Evolutionary conservation across 257 asterid species (phyloP).

Genomic region (Cruciata laevipes): DNA sequence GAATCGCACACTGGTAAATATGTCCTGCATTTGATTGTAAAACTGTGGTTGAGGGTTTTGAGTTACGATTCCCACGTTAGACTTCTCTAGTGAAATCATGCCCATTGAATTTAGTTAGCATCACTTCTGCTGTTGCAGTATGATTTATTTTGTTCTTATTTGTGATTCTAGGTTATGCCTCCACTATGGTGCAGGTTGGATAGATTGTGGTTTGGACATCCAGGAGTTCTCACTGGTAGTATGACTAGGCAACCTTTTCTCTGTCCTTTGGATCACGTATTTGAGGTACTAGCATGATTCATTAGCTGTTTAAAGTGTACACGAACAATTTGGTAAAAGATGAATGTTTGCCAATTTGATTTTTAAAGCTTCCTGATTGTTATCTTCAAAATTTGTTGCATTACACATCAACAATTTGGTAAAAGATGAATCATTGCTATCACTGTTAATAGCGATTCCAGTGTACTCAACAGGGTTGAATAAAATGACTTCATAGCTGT

Average conservation of each 20-base stretch:
- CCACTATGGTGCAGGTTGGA: conserved; percentile 99
- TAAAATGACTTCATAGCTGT: neutral
- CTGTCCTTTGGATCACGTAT: conserved; percentile 95
- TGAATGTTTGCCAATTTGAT: neutral
- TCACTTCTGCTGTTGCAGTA: conserved; percentile 16
- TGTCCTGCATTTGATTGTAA: conserved; percentile 12
- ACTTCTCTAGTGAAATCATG: neutral
- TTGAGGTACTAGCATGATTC: conserved; percentile 55
- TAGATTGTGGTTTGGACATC: conserved; percentile 99
- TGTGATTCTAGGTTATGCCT: conserved; percentile 98
- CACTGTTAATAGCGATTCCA: neutral
- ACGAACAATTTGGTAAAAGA: neutral
- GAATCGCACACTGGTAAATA: conserved; percentile 86
- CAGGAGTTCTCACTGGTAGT: conserved; percentile 68
- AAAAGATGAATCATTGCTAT: neutral
- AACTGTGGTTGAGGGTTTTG: neutral
- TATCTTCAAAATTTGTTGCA: too few species aligned
- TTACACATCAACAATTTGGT: neutral
- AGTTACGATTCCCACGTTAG: neutral
- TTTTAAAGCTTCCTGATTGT: neutral
- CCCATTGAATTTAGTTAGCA: neutral
- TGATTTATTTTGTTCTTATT: conserved; percentile 33
- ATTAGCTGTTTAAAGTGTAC: conserved; percentile 8
- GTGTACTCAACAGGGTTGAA: neutral
- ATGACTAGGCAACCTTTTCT: conserved; percentile 90